phyloP scores from a whole-genome alignment of 495 filamentous ascomycete genomes.

The Tuber calosporum region DNA sequence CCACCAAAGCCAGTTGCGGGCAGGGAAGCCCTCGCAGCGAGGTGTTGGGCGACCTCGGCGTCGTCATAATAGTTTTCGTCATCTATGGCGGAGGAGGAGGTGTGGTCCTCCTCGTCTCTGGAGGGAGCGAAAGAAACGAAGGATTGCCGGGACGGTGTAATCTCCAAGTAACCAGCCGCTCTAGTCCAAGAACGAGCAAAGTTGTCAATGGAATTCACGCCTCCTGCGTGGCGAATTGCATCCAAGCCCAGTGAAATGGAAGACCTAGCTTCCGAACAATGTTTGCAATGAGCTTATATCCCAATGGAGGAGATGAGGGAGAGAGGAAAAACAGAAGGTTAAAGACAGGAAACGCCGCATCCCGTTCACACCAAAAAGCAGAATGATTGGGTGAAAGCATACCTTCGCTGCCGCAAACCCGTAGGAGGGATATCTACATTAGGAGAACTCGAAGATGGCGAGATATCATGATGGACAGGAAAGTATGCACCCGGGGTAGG shows the following conservation, averaged over 20 bases:
- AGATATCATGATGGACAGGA: slow-evolving; percentile 29
- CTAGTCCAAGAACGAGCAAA: slow-evolving; percentile 92
- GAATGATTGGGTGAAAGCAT: slow-evolving; percentile 9
- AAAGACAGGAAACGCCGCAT: slow-evolving; percentile 4
- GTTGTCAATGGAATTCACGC: slow-evolving; percentile 87
- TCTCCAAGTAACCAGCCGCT: slow-evolving; percentile 80
- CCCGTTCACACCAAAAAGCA: neutral
- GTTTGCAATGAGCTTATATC: slow-evolving; percentile 13
- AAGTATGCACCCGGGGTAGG: neutral
- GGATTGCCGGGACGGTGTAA: slow-evolving; percentile 65
- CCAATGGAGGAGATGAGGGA: neutral
- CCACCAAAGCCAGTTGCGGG: slow-evolving; percentile 17
- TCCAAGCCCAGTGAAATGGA: slow-evolving; percentile 68
- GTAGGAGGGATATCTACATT: slow-evolving; percentile 26
- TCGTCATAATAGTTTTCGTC: slow-evolving; percentile 38
- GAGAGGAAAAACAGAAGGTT: slow-evolving; percentile 13
- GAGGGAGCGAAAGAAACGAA: slow-evolving; percentile 56
- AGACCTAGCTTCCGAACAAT: slow-evolving; percentile 47
- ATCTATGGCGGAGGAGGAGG: slow-evolving; percentile 41
- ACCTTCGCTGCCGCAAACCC: slow-evolving; percentile 24
- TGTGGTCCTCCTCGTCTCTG: slow-evolving; percentile 42
- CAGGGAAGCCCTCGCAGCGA: slow-evolving; percentile 4
- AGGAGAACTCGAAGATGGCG: slow-evolving; percentile 31
- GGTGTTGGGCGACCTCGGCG: slow-evolving; percentile 14
- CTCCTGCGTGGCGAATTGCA: slow-evolving; percentile 68